These are phyloP conservation scores for Aspergillus sp. DNA, from an alignment of 2,329 filamentous ascomycete species.

Conservation along the genomic window DNA sequence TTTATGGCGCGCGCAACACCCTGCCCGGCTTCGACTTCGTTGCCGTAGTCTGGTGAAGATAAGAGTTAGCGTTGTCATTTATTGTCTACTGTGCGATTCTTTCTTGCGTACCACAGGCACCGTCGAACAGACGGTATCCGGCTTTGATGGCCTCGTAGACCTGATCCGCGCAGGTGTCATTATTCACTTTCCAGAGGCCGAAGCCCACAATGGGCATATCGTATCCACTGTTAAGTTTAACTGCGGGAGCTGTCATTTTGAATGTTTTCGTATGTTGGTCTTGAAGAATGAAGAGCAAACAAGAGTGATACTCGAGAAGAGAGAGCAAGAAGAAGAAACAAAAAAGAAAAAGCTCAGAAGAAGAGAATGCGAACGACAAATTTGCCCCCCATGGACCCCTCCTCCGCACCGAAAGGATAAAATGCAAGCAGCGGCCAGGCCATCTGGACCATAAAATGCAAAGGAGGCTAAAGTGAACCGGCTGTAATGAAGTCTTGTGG, in stretches of 20 bases:
- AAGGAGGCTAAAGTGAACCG: slow-evolving; percentile 10
- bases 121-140: slow-evolving; percentile 62
- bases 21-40: slow-evolving; percentile 75
- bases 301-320: neutral
- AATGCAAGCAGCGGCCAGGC: neutral
- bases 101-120: slow-evolving; percentile 53
- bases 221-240: slow-evolving; percentile 28
- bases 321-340: neutral
- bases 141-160: slow-evolving; percentile 71
- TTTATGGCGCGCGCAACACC: slow-evolving; percentile 77
- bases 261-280: slow-evolving; percentile 1
- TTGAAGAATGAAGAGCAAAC: slow-evolving; percentile 3
- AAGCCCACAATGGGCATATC: slow-evolving; percentile 47
- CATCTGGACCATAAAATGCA: neutral
- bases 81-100: neutral
- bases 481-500: neutral
- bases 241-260: slow-evolving; percentile 15
- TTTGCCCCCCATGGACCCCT: neutral
- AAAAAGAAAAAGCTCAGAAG: neutral
- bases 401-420: slow-evolving; percentile 5
- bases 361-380: neutral
- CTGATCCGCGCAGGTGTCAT: slow-evolving; percentile 68
- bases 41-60: slow-evolving; percentile 67
- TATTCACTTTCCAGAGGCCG: slow-evolving; percentile 77
- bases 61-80: too few species aligned